These are phyloP conservation scores for Bertia moriformis DNA, from an alignment of 2,329 filamentous ascomycete species.

Conservation along the genomic window DNA sequence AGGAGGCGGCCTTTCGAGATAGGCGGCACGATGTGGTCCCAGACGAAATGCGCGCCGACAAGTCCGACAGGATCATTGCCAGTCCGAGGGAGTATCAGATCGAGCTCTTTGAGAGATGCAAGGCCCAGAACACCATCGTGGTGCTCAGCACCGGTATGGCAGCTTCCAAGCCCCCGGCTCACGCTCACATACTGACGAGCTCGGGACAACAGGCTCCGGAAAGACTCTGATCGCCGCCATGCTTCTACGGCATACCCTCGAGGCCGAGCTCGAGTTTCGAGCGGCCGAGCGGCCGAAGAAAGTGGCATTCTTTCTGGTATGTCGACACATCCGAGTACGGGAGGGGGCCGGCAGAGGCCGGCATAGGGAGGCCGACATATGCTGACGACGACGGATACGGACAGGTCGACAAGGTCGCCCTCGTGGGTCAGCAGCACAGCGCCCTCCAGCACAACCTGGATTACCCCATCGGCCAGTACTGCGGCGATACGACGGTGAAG, in stretches of 20 bases:
- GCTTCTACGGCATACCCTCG: constrained; percentile 61
- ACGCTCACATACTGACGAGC: constrained; percentile 3
- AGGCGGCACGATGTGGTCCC: neutral
- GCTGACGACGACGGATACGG: no score
- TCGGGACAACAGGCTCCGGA: constrained; percentile 52
- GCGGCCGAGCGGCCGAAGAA: constrained; percentile 41
- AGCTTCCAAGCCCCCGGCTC: neutral
- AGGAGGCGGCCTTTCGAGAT: no score
- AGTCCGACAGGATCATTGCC: constrained; percentile 50
- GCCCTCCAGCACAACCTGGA: constrained; percentile 72
- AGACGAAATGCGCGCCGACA: neutral
- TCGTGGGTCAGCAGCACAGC: constrained; percentile 78
- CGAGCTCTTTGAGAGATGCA: constrained; percentile 80
- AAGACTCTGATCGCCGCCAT: constrained; percentile 94
- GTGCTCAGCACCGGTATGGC: constrained; percentile 68
- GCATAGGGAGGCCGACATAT: no score
- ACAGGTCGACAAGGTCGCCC: constrained; percentile 69
- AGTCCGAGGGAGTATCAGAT: constrained; percentile 80
- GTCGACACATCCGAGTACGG: no score
- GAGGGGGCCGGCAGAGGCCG: no score
- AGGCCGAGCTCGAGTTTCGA: constrained; percentile 62
- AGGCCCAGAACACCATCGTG: constrained; percentile 72
- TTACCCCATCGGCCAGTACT: constrained; percentile 59
- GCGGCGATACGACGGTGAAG: constrained; percentile 51
- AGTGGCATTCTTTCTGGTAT: constrained; percentile 71